A percentile compares a stretch with the other conserved stretches of the same genome.
Evolutionary conservation across 208 protist genomes (phyloP).

Genomic region (Acanthamoeba culbertsoni): DNA sequence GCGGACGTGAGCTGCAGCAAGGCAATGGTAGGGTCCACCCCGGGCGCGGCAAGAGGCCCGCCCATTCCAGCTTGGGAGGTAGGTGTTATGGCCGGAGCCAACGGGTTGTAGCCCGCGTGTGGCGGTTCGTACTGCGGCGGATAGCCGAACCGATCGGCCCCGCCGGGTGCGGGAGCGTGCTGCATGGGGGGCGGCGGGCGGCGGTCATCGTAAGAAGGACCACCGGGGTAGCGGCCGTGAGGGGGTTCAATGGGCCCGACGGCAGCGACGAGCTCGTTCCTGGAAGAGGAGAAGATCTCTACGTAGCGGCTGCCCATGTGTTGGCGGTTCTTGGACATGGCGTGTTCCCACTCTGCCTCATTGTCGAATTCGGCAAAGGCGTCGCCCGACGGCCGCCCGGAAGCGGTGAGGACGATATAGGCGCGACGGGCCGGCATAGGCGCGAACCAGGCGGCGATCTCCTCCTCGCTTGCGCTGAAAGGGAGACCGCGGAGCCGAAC

Average conservation of each 20-base stretch:
- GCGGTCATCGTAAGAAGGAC: background rate
- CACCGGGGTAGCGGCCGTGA: background rate
- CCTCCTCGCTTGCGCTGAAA: slow-evolving; percentile 4
- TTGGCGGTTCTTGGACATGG: slow-evolving; percentile 26
- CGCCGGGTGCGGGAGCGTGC: background rate
- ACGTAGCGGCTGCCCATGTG: slow-evolving; percentile 33
- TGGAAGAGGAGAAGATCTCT: slow-evolving; percentile 8
- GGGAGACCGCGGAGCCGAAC: slow-evolving; percentile 5
- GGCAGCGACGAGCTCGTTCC: background rate
- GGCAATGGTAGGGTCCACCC: background rate
- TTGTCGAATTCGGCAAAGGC: slow-evolving; percentile 24
- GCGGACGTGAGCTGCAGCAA: background rate
- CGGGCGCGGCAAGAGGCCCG: background rate
- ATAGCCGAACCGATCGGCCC: background rate
- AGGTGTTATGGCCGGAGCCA: background rate
- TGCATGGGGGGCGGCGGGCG: background rate
- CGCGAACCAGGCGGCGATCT: slow-evolving; percentile 12
- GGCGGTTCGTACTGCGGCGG: background rate
- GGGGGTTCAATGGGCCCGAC: background rate
- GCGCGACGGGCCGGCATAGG: background rate
- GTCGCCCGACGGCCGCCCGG: background rate
- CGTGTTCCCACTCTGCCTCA: background rate
- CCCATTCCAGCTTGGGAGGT: background rate
- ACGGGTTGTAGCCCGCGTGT: background rate
- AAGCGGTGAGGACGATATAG: background rate